These are phyloP conservation scores for Apodospora peruviana DNA, from an alignment of 495 filamentous ascomycete species.

Conservation along the genomic window DNA sequence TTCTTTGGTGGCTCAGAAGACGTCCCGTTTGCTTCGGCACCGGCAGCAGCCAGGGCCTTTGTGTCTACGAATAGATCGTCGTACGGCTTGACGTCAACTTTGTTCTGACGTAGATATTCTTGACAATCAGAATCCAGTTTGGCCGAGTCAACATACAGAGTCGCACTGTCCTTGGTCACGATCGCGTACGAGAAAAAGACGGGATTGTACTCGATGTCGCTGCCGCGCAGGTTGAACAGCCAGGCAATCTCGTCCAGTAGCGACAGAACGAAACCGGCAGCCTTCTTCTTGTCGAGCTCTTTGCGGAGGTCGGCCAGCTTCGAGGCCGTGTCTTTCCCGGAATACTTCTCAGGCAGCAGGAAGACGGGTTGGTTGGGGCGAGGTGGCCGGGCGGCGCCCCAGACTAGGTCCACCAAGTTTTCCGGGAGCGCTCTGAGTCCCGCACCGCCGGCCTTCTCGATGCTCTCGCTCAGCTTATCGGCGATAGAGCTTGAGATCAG, in stretches of 20 bases:
- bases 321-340: conserved; percentile 75
- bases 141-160: conserved; percentile 75
- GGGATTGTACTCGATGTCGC: conserved; percentile 96
- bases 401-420: conserved; percentile 85
- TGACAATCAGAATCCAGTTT: conserved; percentile 69
- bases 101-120: conserved; percentile 63
- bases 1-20: conserved; percentile 48
- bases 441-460: conserved; percentile 80
- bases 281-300: conserved; percentile 88
- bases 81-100: conserved; percentile 76
- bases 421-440: conserved; percentile 65
- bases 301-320: conserved; percentile 87
- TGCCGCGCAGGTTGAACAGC: conserved; percentile 95
- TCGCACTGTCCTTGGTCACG: conserved; percentile 74
- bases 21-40: conserved; percentile 30
- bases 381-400: conserved; percentile 68
- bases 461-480: conserved; percentile 77
- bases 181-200: conserved; percentile 98
- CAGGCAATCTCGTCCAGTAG: conserved; percentile 98
- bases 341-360: conserved; percentile 62
- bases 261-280: conserved; percentile 80
- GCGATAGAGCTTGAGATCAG: conserved; percentile 81
- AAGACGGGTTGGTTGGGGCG: conserved; percentile 72
- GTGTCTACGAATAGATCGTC: conserved; percentile 75
- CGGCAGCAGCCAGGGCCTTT: conserved; percentile 49